phyloP scores from a whole-genome alignment of 495 filamentous ascomycete species.

The Penicillium subrubescens region DNA sequence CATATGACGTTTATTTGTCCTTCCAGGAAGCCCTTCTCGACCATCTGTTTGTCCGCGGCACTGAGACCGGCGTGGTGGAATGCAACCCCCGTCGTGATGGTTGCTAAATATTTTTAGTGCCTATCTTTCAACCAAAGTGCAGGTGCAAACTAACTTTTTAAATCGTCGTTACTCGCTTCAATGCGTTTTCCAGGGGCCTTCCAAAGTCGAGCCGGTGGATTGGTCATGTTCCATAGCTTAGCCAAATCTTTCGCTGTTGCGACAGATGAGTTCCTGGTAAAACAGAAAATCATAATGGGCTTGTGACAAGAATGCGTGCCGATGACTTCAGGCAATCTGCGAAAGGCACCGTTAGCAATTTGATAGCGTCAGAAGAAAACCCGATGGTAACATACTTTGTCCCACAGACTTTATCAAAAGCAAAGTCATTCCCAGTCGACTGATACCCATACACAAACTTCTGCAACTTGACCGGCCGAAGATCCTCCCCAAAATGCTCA shows the following conservation, averaged over 20 bases:
- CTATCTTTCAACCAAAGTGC: not conserved
- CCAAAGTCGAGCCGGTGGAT: conserved; percentile 66
- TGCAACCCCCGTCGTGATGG: conserved; percentile 72
- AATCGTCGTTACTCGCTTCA: conserved; percentile 61
- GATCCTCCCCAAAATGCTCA: conserved; percentile 88
- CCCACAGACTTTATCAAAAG: conserved; percentile 79
- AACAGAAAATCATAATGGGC: conserved; percentile 93
- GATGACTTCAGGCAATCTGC: conserved; percentile 72
- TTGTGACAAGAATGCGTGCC: conserved; percentile 74
- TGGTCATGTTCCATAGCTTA: conserved; percentile 62
- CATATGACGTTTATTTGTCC: conserved; percentile 87
- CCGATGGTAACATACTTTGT: conserved; percentile 55
- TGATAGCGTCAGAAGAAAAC: not conserved
- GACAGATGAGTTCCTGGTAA: conserved; percentile 76
- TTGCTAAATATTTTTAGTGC: conserved; percentile 39
- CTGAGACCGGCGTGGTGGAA: conserved; percentile 94
- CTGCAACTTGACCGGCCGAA: conserved; percentile 84
- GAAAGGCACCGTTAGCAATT: not conserved
- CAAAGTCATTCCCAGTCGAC: conserved; percentile 73
- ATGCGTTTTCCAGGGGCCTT: conserved; percentile 58
- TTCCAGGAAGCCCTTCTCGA: conserved; percentile 74
- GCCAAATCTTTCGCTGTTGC: conserved; percentile 74
- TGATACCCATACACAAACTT: conserved; percentile 83
- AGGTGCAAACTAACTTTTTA: conserved; percentile 49
- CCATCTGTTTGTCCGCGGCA: conserved; percentile 62